Base-by-base conservation (phyloP, 495 filamentous ascomycete species). In the Lentithecium fluviatile region DNA sequence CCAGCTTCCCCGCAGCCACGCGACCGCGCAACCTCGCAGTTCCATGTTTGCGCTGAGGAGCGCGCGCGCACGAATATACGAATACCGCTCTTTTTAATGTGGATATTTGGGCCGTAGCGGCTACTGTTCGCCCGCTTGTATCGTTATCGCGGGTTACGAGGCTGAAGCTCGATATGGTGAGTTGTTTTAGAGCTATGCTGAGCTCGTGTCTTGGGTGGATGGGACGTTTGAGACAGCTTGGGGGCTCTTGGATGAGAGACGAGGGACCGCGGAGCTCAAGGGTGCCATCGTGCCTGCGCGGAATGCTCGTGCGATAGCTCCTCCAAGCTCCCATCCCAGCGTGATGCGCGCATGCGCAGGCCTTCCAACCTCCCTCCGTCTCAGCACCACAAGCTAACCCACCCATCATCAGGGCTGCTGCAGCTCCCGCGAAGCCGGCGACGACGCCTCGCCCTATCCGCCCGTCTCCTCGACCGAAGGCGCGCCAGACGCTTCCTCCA, bases 351-450 rank as follows among this genome's bases (percentile, higher is more conserved):
- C 34, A 13, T 36, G 11, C 21, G 52, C 34, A 10, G 8, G 20
- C 38, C 51, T n/a, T 38, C n/a, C 17, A 1, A 20, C 36, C n/a
- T 25, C 23, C 29, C 32, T 19, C 46, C 37, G 23, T n/a, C 37
- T 51, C 20, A 50, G n/a, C n/a, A 11, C 24, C 42, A 1, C 37
- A 1, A 19, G 42, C 57, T 60, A 21, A 56, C 26, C 43, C 23
- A 46, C 12, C 15, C 12, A 6, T 20, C 3, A n/a, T 7, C 42
- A 69, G 66, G 66, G 66, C 48, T 69, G 66, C 62, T 69, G 66
- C 53, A 29, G 42, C 45, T 62, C 67, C 37, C 38, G 19, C 29
- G 45, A 58, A 36, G 15, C 47, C 13, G 24, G 24, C 25, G 37
- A 45, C 26, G 25, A 19, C 52, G 20, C 21, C 56, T 36, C 58